Base-by-base conservation (phyloP, 768 basidiomycete genomes). In the Trametes villosa region DNA sequence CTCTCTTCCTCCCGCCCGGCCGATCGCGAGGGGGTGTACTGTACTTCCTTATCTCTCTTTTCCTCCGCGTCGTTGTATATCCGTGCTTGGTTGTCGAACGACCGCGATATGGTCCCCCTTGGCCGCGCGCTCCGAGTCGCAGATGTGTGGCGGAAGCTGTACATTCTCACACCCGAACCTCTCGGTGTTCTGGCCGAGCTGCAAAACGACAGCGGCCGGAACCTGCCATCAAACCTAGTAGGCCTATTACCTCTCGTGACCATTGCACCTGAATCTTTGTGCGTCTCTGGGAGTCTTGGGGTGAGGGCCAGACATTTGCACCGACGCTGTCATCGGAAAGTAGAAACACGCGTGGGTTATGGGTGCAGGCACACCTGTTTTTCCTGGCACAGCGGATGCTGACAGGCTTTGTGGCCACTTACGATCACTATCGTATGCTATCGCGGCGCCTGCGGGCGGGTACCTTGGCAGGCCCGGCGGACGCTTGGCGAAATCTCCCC, bases 401-500 rank as follows among this genome's bases (percentile, higher is more conserved):
- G 44, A 27, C 24, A 5, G 27, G 27, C 22, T 26, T 45, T 26
- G 24, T 9, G 29, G 29, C 46, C n/a, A n/a, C n/a, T n/a, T n/a
- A n/a, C n/a, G 3, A 3, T 22, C 24, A 29, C 29, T 18, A 15
- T 9, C 18, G 46, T 9, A 20, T 22, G 20, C 8, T 7, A 34
- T 24, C 9, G 24, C 33, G 8, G 9, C 33, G 12, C 50, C 22
- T 36, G 31, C n/a, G n/a, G 22, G 44, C 22, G 54, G 42, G 26
- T 26, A 53, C 59, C 59, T 60, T 60, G 59, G 59, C 59, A 54
- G 59, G 40, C 49, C 53, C 52, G 46, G 45, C 45, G 38, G 15
- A 33, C 20, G 52, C 53, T 61, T 60, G 59, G 59, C 59, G 59
- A 46, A 30, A 60, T 53, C 42, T 38, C 24, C 44, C 51, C 59